These are phyloP conservation scores for Metschnikowia arizonensis DNA, from an alignment of 805 yeast species.

Conservation along the genomic window DNA sequence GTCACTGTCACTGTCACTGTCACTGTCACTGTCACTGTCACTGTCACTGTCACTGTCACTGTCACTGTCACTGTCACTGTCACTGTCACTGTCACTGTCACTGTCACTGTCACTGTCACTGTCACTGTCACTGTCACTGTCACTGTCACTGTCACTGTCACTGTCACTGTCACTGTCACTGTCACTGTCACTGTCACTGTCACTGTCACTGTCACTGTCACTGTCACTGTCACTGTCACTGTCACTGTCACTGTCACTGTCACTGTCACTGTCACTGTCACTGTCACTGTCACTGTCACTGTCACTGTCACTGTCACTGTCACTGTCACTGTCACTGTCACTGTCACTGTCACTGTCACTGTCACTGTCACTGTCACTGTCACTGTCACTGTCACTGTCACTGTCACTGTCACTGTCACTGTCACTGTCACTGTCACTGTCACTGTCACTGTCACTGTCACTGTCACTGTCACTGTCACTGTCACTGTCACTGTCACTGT, in stretches of 20 bases:
- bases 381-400: slow-evolving; percentile 14
- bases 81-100: slow-evolving; percentile 5
- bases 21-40: slow-evolving; percentile 8
- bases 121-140: slow-evolving; percentile 15
- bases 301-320: slow-evolving; percentile 6
- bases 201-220: background rate
- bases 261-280: background rate
- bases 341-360: background rate
- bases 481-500: too few species aligned
- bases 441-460: background rate
- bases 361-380: slow-evolving; percentile 5
- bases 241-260: background rate
- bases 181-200: too few species aligned
- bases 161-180: too few species aligned
- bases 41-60: slow-evolving; percentile 17
- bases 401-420: slow-evolving; percentile 20
- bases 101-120: slow-evolving; percentile 22
- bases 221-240: background rate
- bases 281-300: background rate
- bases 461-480: too few species aligned
- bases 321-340: slow-evolving; percentile 17
- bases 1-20: background rate
- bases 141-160: slow-evolving; percentile 5
- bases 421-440: slow-evolving; percentile 11
- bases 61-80: slow-evolving; percentile 1